Conservation (phyloP, 768 basidiomycete species). For the Kwoniella dendrophila region DNA sequence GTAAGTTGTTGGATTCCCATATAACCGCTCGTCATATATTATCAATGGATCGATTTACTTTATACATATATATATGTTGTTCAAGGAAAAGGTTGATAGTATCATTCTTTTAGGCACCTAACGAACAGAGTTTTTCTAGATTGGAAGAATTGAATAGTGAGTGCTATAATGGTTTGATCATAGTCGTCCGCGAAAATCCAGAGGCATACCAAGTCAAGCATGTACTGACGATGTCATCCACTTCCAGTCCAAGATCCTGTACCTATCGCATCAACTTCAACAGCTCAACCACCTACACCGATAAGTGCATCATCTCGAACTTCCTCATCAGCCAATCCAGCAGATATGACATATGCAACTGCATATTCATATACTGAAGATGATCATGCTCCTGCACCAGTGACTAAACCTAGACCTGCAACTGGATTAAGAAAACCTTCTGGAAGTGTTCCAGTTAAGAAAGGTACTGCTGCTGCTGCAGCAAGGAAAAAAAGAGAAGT, state of each 20-base stretch:
- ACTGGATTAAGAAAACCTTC: constrained; percentile 50
- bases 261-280: constrained; percentile 1
- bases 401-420: constrained; percentile 57
- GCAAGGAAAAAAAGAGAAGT: constrained; percentile 83
- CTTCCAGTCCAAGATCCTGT: constrained; percentile 10
- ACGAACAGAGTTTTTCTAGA: constrained; percentile 24
- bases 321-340: constrained; percentile 21
- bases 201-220: too few species aligned
- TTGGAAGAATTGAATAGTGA: constrained; percentile 16
- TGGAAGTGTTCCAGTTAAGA: constrained; percentile 59
- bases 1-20: constrained; percentile 58
- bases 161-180: neutral
- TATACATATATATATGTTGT: too few species aligned
- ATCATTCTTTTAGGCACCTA: constrained; percentile 20
- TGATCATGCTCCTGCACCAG: constrained; percentile 45
- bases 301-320: constrained; percentile 6
- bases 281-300: constrained; percentile 7
- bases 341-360: constrained; percentile 54
- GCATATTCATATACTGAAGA: constrained; percentile 33
- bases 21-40: too few species aligned
- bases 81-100: neutral
- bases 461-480: constrained; percentile 65
- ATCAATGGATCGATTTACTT: too few species aligned
- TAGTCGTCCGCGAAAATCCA: too few species aligned
- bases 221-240: too few species aligned